phyloP scores from a whole-genome alignment of 1,284 basidiomycete species.

The Termitomyces sp. region DNA sequence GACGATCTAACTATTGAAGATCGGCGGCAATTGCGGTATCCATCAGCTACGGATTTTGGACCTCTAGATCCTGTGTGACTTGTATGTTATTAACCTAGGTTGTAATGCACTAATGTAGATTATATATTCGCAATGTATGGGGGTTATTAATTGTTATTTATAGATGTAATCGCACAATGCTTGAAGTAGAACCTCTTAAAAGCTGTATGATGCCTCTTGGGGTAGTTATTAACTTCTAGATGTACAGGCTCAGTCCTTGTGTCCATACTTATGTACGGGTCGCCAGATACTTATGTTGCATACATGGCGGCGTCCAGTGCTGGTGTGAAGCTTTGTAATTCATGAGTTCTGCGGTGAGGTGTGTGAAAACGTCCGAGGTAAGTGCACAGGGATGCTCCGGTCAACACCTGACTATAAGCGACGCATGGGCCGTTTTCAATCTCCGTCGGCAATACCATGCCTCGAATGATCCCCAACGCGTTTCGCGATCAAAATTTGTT shows the following conservation, averaged over 20 bases:
- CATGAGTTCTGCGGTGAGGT: no score
- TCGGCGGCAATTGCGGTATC: slow-evolving; percentile 11
- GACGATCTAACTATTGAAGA: slow-evolving; percentile 34
- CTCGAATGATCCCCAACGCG: no score
- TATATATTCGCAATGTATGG: not conserved
- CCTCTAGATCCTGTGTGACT: slow-evolving; percentile 4
- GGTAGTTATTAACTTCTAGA: not conserved
- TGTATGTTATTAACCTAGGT: not conserved
- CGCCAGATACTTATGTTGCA: no score
- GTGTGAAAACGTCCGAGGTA: slow-evolving; percentile 15
- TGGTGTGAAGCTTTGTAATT: no score
- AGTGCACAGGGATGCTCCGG: no score
- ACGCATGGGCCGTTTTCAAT: no score
- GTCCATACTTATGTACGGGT: not conserved
- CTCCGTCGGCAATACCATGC: no score
- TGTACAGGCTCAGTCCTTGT: not conserved
- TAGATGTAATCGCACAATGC: no score
- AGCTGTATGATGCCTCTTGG: not conserved
- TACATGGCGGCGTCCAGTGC: no score
- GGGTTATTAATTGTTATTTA: not conserved
- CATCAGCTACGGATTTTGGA: slow-evolving; percentile 3
- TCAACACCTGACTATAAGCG: no score
- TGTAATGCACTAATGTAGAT: not conserved
- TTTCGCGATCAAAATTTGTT: no score
- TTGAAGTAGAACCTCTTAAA: not conserved